These are phyloP conservation scores for Candida incommunis DNA, from an alignment of 805 yeast genomes.

Conservation along the genomic window DNA sequence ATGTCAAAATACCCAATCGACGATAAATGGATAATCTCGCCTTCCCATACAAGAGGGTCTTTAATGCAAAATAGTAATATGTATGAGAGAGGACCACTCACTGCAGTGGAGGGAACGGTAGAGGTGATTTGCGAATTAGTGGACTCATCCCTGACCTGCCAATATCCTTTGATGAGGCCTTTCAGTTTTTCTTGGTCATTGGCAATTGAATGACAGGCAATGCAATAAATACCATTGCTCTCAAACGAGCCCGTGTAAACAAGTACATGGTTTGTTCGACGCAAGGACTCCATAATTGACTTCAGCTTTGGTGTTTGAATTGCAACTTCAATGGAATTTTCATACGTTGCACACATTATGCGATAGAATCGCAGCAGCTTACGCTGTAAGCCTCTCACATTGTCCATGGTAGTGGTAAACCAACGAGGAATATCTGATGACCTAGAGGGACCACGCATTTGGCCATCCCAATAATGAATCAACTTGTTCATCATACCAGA, in stretches of 20 bases:
- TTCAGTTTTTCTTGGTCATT: slow-evolving; percentile 23
- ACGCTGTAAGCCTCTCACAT: slow-evolving; percentile 44
- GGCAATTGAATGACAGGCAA: slow-evolving; percentile 52
- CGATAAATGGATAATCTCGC: slow-evolving; percentile 44
- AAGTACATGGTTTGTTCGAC: slow-evolving; percentile 57
- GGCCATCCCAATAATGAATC: slow-evolving; percentile 56
- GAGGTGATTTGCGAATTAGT: neutral
- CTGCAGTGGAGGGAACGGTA: neutral
- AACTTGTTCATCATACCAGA: slow-evolving; percentile 56
- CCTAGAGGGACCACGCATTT: slow-evolving; percentile 45
- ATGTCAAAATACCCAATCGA: slow-evolving; percentile 22
- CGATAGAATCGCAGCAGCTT: slow-evolving; percentile 68
- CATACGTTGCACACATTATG: slow-evolving; percentile 52
- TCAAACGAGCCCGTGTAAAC: slow-evolving; percentile 63
- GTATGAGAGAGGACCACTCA: neutral
- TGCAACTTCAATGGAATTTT: slow-evolving; percentile 42
- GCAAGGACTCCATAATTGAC: slow-evolving; percentile 42
- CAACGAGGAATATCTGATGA: slow-evolving; percentile 37
- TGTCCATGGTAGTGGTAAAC: slow-evolving; percentile 25
- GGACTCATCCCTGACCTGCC: slow-evolving; percentile 12
- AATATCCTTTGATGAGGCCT: slow-evolving; percentile 18
- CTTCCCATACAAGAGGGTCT: slow-evolving; percentile 87
- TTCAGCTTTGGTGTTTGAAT: slow-evolving; percentile 22
- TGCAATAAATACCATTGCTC: slow-evolving; percentile 60
- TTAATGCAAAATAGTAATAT: slow-evolving; percentile 42